phyloP scores from a whole-genome alignment of 2,329 filamentous ascomycete species.

The Cephalotrichum gorgonifer region DNA sequence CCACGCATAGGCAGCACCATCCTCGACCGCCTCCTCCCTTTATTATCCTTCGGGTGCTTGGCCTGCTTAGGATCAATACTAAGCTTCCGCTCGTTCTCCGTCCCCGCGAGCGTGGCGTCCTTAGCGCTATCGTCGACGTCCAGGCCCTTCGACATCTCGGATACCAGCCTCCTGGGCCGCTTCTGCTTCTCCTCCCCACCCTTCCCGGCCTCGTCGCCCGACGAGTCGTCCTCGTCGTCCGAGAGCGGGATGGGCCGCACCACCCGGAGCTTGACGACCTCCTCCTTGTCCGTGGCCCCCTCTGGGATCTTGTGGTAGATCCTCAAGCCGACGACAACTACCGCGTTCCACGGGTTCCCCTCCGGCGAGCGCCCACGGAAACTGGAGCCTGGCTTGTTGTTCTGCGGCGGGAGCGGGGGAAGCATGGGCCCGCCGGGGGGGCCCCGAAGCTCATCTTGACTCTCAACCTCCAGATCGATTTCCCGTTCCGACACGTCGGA shows the following conservation, averaged over 20 bases:
- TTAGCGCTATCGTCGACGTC: slow-evolving; percentile 35
- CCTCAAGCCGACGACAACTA: slow-evolving; percentile 26
- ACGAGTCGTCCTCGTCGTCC: slow-evolving; percentile 10
- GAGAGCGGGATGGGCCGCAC: slow-evolving; percentile 25
- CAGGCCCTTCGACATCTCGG: slow-evolving; percentile 19
- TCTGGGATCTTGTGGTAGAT: slow-evolving; percentile 33
- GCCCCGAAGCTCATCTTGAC: background rate
- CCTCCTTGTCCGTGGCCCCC: slow-evolving; percentile 20
- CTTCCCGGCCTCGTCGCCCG: slow-evolving; percentile 12
- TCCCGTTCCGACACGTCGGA: slow-evolving; percentile 3
- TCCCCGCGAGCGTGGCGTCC: slow-evolving; percentile 29
- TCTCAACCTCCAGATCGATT: background rate
- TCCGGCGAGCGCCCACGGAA: background rate
- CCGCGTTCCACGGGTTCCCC: slow-evolving; percentile 25
- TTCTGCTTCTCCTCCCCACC: slow-evolving; percentile 10
- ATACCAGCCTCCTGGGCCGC: slow-evolving; percentile 1
- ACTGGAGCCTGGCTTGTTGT: background rate
- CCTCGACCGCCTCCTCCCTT: background rate
- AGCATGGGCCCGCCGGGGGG: background rate
- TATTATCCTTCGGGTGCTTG: background rate
- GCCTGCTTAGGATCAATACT: slow-evolving; percentile 16
- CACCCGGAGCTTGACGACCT: slow-evolving; percentile 26
- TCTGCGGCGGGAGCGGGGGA: background rate
- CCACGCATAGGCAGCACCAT: background rate
- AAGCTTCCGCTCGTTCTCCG: slow-evolving; percentile 20